phyloP scores from a whole-genome alignment of 208 protist genomes.

The Leishmania arabica region DNA sequence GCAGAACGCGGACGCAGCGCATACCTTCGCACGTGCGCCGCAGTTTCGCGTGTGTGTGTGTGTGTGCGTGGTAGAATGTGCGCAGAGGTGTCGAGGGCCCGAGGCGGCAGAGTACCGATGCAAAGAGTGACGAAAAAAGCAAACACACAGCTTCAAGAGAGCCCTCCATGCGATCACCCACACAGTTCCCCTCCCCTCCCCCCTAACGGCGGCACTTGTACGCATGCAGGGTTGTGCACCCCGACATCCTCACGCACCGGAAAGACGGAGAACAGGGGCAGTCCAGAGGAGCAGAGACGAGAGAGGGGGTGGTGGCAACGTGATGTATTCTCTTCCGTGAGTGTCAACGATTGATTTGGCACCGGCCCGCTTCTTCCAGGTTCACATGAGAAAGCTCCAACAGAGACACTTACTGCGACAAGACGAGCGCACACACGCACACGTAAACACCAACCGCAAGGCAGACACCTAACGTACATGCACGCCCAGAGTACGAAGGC shows the following conservation, averaged over 20 bases:
- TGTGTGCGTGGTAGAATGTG: not conserved
- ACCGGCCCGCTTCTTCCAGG: not conserved
- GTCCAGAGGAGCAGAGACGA: too few relatives aligned
- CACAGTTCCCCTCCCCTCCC: not conserved
- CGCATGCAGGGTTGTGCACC: not conserved
- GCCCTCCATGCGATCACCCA: not conserved
- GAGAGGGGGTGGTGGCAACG: not conserved
- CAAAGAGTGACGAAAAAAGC: not conserved
- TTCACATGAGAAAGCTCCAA: not conserved
- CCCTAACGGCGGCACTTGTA: not conserved
- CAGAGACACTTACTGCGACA: not conserved
- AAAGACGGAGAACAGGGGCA: not conserved
- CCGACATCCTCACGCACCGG: not conserved
- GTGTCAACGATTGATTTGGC: not conserved
- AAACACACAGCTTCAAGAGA: not conserved
- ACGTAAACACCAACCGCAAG: not conserved
- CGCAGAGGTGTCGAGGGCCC: not conserved
- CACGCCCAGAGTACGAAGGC: not conserved
- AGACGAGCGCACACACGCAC: not conserved
- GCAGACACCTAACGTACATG: not conserved
- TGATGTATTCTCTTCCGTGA: not conserved
- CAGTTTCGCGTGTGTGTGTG: not conserved
- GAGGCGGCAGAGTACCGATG: not conserved
- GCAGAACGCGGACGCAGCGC: constrained; percentile 35
- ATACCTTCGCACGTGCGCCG: constrained; percentile 18